These are phyloP conservation scores for Beta corolliflora DNA, from an alignment of 179 eudicot species.

Conservation along the genomic window DNA sequence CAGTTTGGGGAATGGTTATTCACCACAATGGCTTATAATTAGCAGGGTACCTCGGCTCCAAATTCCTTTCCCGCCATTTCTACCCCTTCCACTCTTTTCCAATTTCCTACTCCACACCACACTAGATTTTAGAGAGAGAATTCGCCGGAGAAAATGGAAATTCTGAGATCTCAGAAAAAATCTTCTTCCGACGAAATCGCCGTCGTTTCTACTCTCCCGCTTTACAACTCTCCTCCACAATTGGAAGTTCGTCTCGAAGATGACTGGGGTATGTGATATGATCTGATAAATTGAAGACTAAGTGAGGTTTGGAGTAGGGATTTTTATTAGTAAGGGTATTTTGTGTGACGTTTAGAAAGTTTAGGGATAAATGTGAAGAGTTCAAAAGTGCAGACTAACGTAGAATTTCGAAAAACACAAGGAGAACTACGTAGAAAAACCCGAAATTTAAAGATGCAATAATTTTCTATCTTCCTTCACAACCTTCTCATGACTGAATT, in stretches of 20 bases:
- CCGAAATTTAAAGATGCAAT: too few relatives aligned
- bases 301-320: too few relatives aligned
- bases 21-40: not conserved
- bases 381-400: too few relatives aligned
- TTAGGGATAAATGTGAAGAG: too few relatives aligned
- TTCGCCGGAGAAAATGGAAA: constrained; percentile 47
- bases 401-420: too few relatives aligned
- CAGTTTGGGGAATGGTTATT: too few relatives aligned
- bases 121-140: not conserved
- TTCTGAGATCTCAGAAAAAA: constrained; percentile 50
- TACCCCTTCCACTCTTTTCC: not conserved
- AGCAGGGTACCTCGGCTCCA: not conserved
- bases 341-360: too few relatives aligned
- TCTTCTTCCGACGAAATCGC: constrained; percentile 22
- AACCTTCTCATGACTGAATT: too few relatives aligned
- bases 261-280: not conserved
- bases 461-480: too few relatives aligned
- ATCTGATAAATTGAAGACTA: too few relatives aligned
- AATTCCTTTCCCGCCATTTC: constrained; percentile 25
- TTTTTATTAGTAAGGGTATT: too few relatives aligned
- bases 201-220: constrained; percentile 47
- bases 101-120: not conserved
- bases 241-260: constrained; percentile 87
- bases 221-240: constrained; percentile 71
- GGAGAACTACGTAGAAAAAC: too few relatives aligned